Percentiles rank a stretch among this genome's conserved stretches.
Conservation (phyloP, 148 eudicot species). For the Rheum nobile region DNA sequence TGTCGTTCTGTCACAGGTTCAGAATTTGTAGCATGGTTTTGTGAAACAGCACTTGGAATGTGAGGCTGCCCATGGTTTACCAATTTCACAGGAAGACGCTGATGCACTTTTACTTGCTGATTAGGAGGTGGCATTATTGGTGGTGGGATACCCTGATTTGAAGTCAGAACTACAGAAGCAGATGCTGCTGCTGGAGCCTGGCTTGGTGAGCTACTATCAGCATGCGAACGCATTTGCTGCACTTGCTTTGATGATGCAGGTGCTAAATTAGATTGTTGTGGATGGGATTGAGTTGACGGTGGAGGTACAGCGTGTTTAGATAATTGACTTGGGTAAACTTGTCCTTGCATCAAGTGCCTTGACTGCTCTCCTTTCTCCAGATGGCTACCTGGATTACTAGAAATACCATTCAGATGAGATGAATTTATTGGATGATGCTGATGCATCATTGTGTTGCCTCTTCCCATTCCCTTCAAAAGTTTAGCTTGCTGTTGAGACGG, state of each 20-base stretch:
- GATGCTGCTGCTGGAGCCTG: constrained; percentile 26
- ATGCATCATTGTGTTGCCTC: constrained; percentile 42
- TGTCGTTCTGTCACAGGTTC: constrained; percentile 31
- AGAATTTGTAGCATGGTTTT: constrained; percentile 31
- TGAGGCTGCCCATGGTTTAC: constrained; percentile 32
- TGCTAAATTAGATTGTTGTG: constrained; percentile 27
- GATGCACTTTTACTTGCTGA: constrained; percentile 31
- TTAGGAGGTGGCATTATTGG: constrained; percentile 26
- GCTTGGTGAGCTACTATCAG: no score
- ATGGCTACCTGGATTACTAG: constrained; percentile 25
- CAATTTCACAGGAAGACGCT: constrained; percentile 30
- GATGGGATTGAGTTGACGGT: constrained; percentile 24
- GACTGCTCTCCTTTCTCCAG: constrained; percentile 49
- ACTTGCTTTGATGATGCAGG: constrained; percentile 22
- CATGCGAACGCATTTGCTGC: no score
- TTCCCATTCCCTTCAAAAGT: constrained; percentile 46
- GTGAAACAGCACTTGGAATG: constrained; percentile 33
- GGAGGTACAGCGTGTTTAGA: constrained; percentile 27
- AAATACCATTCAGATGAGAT: constrained; percentile 40
- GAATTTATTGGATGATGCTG: constrained; percentile 35
- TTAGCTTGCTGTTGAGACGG: constrained; percentile 52
- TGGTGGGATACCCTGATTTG: constrained; percentile 28
- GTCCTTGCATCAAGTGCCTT: constrained; percentile 33
- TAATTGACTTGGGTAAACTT: constrained; percentile 25
- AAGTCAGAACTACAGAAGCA: constrained; percentile 18